Conservation (phyloP, 805 yeast species). For the Kazachstania taianensis region DNA sequence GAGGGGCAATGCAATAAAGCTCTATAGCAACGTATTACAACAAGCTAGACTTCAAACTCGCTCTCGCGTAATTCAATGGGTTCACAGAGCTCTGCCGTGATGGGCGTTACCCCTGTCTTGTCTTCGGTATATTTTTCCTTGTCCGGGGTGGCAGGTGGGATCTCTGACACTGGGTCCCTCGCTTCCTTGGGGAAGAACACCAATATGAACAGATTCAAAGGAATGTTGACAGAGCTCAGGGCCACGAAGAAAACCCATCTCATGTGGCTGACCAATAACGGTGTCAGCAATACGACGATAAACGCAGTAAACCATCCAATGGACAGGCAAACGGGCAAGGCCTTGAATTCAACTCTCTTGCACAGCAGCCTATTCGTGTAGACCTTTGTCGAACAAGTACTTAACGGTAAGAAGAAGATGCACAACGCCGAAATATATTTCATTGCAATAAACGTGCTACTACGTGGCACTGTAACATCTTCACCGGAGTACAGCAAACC, state of each 20-base stretch:
- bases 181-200: slow-evolving; percentile 40
- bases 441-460: slow-evolving; percentile 20
- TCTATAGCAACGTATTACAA: too few species aligned
- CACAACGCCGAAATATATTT: too few species aligned
- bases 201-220: slow-evolving; percentile 26
- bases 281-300: slow-evolving; percentile 32
- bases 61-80: too few species aligned
- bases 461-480: background rate
- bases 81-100: too few species aligned
- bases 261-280: slow-evolving; percentile 29
- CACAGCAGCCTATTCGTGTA: slow-evolving; percentile 44
- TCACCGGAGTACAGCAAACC: background rate
- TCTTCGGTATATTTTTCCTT: too few species aligned
- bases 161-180: too few species aligned
- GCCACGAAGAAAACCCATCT: slow-evolving; percentile 35
- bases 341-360: slow-evolving; percentile 35
- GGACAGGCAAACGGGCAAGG: slow-evolving; percentile 37
- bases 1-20: too few species aligned
- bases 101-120: too few species aligned
- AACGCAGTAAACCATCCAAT: slow-evolving; percentile 37
- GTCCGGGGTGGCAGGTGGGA: too few species aligned
- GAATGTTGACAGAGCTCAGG: slow-evolving; percentile 29
- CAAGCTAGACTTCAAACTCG: too few species aligned
- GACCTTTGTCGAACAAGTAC: slow-evolving; percentile 40
- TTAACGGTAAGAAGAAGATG: slow-evolving; percentile 38